These are phyloP conservation scores for Citrus sinensis DNA, from an alignment of 345 rosid genomes.

Conservation along the genomic window DVS_A1.0 CM039161.1:23998501-23999000, in stretches of 20 bases:
- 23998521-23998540: conserved; percentile 44
- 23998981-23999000: too few relatives aligned
- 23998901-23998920: background rate
- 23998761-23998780: background rate
- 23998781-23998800: background rate
- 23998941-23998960: background rate
- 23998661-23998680: background rate
- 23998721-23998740: background rate
- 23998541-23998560: background rate
- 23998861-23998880: background rate
- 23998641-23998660: background rate
- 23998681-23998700: background rate
- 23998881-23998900: background rate
- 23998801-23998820: background rate
- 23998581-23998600: background rate
- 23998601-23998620: background rate
- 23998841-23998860: background rate
- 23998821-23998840: background rate
- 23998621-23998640: background rate
- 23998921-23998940: background rate
- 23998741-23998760: background rate
- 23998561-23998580: background rate
- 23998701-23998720: background rate
- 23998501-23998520: conserved; percentile 88
- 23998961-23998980: too few relatives aligned